A percentile compares a stretch with the other conserved stretches of the same genome.
These are phyloP conservation scores for Nakazawaea peltata DNA, from an alignment of 805 yeast genomes.

Conservation along the genomic window DNA sequence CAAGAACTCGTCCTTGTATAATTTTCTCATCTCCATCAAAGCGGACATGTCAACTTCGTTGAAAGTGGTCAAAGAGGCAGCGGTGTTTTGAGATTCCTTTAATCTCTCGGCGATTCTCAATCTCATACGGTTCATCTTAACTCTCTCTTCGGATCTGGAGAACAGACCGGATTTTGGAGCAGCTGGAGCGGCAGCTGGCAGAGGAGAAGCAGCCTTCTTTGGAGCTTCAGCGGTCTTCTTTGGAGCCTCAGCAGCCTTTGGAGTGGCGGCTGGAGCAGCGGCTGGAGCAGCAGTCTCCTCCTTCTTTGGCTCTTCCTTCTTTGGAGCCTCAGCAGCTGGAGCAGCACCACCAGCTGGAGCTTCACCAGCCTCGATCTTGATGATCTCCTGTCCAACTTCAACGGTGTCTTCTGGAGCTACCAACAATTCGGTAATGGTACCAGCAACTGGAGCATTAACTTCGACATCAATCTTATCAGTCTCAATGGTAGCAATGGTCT, in stretches of 20 bases:
- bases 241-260: slow-evolving; percentile 17
- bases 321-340: slow-evolving; percentile 16
- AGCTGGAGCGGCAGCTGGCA: slow-evolving; percentile 24
- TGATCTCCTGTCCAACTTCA: slow-evolving; percentile 88
- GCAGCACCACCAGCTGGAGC: slow-evolving; percentile 52
- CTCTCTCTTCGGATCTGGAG: slow-evolving; percentile 82
- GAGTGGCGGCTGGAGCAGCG: slow-evolving; percentile 18
- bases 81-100: slow-evolving; percentile 98
- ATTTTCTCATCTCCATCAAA: slow-evolving; percentile 87
- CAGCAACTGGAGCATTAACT: slow-evolving; percentile 89
- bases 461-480: slow-evolving; percentile 98
- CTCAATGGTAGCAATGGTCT: slow-evolving; percentile 92
- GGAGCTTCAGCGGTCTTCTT: slow-evolving; percentile 16
- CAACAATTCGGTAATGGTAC: slow-evolving; percentile 78
- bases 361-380: slow-evolving; percentile 74
- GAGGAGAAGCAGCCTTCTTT: slow-evolving; percentile 17
- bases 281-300: slow-evolving; percentile 16
- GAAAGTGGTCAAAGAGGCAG: slow-evolving; percentile 96
- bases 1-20: slow-evolving; percentile 93
- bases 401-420: slow-evolving; percentile 88
- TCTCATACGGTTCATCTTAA: slow-evolving; percentile 99
- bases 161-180: slow-evolving; percentile 35
- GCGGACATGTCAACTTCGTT: slow-evolving; percentile 97
- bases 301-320: slow-evolving; percentile 25
- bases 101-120: slow-evolving; percentile 97